Conservation (phyloP, 257 asterid species). For the Osmanthus fragrans region DNA sequence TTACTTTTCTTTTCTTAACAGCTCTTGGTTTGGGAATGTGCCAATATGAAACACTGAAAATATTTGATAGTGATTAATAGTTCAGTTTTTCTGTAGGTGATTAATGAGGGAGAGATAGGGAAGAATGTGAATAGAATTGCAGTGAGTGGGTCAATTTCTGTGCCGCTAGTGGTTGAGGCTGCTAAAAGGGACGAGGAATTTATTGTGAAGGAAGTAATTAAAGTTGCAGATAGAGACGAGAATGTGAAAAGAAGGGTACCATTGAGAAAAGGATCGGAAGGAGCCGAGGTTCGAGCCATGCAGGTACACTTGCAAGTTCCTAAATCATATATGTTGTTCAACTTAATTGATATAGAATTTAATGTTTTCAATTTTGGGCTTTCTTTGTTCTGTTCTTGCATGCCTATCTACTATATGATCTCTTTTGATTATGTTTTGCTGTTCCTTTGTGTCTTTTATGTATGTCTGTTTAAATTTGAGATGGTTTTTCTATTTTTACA, state of each 20-base stretch:
- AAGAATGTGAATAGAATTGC: constrained; percentile 56
- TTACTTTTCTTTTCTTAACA: neutral
- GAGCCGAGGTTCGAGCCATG: constrained; percentile 75
- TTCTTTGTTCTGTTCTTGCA: neutral
- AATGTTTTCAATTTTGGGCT: neutral
- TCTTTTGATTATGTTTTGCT: neutral
- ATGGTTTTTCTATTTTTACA: constrained; percentile 5
- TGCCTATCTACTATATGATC: neutral
- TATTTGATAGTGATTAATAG: constrained; percentile 35
- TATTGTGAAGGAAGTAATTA: constrained; percentile 62
- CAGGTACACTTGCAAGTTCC: constrained; percentile 53
- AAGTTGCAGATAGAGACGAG: constrained; percentile 44
- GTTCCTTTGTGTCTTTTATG: neutral
- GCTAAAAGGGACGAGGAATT: constrained; percentile 46
- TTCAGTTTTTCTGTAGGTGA: constrained; percentile 48
- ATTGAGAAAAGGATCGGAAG: constrained; percentile 81
- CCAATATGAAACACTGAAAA: constrained; percentile 8
- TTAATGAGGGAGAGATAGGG: constrained; percentile 71
- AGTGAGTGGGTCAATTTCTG: constrained; percentile 54
- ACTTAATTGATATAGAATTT: neutral
- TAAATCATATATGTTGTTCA: neutral
- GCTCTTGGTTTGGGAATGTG: neutral
- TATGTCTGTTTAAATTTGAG: neutral
- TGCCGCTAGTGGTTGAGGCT: constrained; percentile 55
- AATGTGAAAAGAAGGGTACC: constrained; percentile 44